Conservation (phyloP, 352 stramenopile species). For the Globisporangium irregulare region DNA sequence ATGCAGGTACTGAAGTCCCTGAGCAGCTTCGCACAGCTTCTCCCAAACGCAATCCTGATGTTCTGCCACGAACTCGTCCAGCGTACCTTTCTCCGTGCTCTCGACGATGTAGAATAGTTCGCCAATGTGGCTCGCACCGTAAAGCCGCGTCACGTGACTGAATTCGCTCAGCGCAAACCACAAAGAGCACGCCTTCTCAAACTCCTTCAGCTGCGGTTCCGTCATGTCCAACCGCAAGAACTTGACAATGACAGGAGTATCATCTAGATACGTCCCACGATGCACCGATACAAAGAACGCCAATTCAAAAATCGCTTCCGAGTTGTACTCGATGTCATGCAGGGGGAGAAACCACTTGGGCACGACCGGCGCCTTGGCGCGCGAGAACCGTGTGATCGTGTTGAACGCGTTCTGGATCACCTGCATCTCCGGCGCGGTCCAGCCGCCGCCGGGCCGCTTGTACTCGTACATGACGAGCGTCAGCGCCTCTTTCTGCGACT, state of each 20-base stretch:
- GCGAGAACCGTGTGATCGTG: slow-evolving; percentile 17
- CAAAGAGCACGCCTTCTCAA: background rate
- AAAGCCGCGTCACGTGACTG: slow-evolving; percentile 3
- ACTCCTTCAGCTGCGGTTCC: background rate
- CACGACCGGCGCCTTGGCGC: slow-evolving; percentile 8
- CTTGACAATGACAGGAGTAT: background rate
- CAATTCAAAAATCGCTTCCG: background rate
- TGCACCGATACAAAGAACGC: background rate
- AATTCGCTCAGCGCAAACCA: background rate
- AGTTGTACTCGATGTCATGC: slow-evolving; percentile 6
- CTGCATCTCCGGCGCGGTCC: slow-evolving; percentile 2
- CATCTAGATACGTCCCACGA: background rate
- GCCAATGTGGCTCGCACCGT: slow-evolving; percentile 8
- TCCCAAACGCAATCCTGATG: slow-evolving; percentile 1
- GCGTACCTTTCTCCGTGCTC: background rate
- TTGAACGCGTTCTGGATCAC: slow-evolving; percentile 18
- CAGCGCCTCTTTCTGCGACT: slow-evolving; percentile 9
- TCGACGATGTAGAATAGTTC: slow-evolving; percentile 10
- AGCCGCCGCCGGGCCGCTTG: slow-evolving; percentile 4
- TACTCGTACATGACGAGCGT: slow-evolving; percentile 18
- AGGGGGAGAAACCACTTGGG: slow-evolving; percentile 11
- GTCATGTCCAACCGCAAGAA: background rate
- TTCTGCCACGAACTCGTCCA: background rate
- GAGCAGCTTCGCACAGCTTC: slow-evolving; percentile 3
- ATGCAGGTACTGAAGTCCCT: slow-evolving; percentile 9